Evolutionary conservation across 2,329 filamentous ascomycete genomes (phyloP).

Genomic region (Penicillium freii): DNA sequence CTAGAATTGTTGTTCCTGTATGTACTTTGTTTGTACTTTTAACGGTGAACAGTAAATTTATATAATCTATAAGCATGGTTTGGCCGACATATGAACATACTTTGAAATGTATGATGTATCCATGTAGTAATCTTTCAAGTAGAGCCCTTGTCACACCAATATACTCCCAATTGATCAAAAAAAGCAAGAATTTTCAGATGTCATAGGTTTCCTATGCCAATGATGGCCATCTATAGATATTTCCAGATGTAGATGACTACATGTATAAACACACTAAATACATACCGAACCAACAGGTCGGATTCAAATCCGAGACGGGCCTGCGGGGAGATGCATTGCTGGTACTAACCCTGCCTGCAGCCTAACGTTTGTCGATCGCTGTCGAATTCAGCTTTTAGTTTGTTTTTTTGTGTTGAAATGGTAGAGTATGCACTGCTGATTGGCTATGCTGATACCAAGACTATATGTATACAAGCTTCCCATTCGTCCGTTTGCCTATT

Average conservation of each 20-base stretch:
- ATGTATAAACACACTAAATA: not conserved
- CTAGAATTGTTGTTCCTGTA: not conserved
- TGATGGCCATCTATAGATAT: not conserved
- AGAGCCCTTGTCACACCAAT: not conserved
- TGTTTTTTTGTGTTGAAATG: not conserved
- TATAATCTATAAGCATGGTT: not conserved
- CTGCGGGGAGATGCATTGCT: not conserved
- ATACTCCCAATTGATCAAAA: not conserved
- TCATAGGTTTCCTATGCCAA: not conserved
- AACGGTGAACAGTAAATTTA: not conserved
- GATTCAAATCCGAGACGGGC: not conserved
- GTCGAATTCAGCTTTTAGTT: not conserved
- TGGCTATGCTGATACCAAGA: not conserved
- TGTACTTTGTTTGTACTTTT: not conserved
- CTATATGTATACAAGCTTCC: not conserved
- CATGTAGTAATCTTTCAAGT: not conserved
- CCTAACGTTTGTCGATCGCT: conserved; percentile 2
- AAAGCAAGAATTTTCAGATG: not conserved
- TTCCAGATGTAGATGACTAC: not conserved
- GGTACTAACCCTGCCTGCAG: not conserved
- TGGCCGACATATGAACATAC: not conserved
- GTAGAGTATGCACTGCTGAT: not conserved
- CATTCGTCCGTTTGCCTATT: not conserved
- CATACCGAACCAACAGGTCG: not conserved
- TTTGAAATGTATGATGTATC: not conserved